Evolutionary conservation across 2,329 filamentous ascomycete species (phyloP).

Genomic region (Penicillium sp.): DNA sequence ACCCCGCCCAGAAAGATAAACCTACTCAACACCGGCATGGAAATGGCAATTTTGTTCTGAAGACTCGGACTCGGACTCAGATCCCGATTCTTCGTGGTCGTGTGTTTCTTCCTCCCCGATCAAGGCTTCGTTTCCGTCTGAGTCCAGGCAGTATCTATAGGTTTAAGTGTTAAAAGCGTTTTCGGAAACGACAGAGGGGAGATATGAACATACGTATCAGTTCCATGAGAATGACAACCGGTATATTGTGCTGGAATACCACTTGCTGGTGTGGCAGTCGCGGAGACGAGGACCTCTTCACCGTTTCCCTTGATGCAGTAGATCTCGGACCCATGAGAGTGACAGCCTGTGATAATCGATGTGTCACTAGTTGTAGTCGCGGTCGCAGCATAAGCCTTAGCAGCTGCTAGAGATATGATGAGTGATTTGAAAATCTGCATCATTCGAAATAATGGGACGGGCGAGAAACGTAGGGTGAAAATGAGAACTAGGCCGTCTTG

Average conservation of each 20-base stretch:
- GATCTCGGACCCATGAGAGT: slow-evolving; percentile 48
- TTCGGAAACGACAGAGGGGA: background rate
- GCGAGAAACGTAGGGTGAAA: background rate
- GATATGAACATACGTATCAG: slow-evolving; percentile 53
- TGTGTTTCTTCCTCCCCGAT: slow-evolving; percentile 46
- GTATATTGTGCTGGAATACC: slow-evolving; percentile 66
- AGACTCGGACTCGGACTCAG: background rate
- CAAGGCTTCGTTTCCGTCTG: slow-evolving; percentile 64
- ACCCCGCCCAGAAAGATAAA: slow-evolving; percentile 3
- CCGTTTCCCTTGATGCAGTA: slow-evolving; percentile 42
- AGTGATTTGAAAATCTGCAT: slow-evolving; percentile 15
- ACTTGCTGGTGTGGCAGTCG: slow-evolving; percentile 58
- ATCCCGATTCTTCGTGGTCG: slow-evolving; percentile 34
- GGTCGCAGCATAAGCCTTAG: slow-evolving; percentile 27
- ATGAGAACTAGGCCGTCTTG: too few relatives aligned
- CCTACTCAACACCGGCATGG: slow-evolving; percentile 75
- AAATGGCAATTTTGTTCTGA: slow-evolving; percentile 66
- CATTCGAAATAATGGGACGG: background rate
- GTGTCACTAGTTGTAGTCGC: slow-evolving; percentile 37
- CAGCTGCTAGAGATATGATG: slow-evolving; percentile 17
- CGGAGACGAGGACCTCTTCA: slow-evolving; percentile 41
- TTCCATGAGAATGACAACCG: slow-evolving; percentile 66
- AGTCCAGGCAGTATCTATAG: slow-evolving; percentile 64
- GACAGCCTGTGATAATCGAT: slow-evolving; percentile 59
- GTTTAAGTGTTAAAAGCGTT: background rate